A percentile compares a stretch with the other conserved stretches of the same genome.
phyloP scores from a whole-genome alignment of 345 rosid species.

The Nephelium lappaceum region DNA sequence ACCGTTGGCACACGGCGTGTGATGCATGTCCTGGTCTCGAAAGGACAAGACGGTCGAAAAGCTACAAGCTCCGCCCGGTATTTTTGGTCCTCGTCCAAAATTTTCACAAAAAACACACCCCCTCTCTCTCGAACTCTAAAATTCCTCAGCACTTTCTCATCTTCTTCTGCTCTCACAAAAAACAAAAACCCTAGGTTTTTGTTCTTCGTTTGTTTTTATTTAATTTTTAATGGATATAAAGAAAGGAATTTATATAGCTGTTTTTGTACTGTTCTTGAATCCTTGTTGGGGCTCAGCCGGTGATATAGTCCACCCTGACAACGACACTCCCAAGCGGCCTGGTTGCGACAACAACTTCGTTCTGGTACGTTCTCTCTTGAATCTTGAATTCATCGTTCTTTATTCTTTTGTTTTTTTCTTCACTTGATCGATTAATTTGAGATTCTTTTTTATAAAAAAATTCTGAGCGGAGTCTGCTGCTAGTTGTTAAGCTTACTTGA shows the following conservation, averaged over 20 bases:
- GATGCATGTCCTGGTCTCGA: constrained; percentile 24
- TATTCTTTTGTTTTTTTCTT: neutral
- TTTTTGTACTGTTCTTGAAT: constrained; percentile 35
- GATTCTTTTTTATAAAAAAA: neutral
- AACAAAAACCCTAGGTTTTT: constrained; percentile 8
- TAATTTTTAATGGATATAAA: constrained; percentile 14
- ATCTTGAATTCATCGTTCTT: neutral
- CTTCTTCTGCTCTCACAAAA: constrained; percentile 18
- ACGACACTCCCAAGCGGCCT: constrained; percentile 70
- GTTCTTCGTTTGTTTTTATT: neutral
- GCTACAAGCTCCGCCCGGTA: neutral
- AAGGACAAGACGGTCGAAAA: constrained; percentile 28
- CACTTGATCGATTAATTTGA: neutral
- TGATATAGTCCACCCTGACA: constrained; percentile 92
- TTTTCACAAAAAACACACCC: constrained; percentile 10
- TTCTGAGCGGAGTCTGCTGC: neutral
- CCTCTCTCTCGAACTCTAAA: constrained; percentile 2
- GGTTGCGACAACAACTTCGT: constrained; percentile 94
- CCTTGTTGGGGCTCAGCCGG: constrained; percentile 53
- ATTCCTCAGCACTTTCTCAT: constrained; percentile 21
- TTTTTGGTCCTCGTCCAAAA: constrained; percentile 7
- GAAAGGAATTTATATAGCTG: constrained; percentile 16
- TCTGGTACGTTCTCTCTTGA: constrained; percentile 44
- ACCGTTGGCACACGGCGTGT: constrained; percentile 38
- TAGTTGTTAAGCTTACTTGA: neutral